phyloP scores from a whole-genome alignment of 306 rosid genomes.

The Pterocarpus macrocarpus region DNA sequence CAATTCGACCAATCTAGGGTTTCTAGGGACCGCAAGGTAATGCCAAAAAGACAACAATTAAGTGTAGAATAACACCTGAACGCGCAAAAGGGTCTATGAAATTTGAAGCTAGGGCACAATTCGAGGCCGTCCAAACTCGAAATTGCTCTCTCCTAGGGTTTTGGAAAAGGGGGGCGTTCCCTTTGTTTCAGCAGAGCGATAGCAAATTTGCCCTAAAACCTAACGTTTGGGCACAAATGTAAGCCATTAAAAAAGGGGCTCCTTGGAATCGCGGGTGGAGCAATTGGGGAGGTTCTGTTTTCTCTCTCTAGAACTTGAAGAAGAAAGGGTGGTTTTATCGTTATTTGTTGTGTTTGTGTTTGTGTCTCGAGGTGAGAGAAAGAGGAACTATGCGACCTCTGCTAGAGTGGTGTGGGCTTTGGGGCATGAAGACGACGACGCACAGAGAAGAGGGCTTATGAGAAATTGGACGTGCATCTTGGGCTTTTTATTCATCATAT shows the following conservation, averaged over 20 bases:
- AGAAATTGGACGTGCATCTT: slow-evolving; percentile 67
- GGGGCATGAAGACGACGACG: slow-evolving; percentile 79
- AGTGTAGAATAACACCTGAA: slow-evolving; percentile 69
- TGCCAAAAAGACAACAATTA: slow-evolving; percentile 52
- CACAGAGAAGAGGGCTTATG: slow-evolving; percentile 71
- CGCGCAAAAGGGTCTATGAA: slow-evolving; percentile 44
- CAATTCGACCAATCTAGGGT: slow-evolving; percentile 84
- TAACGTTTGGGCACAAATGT: slow-evolving; percentile 61
- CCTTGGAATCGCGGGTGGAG: slow-evolving; percentile 36
- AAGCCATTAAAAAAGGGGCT: slow-evolving; percentile 64
- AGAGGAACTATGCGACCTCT: slow-evolving; percentile 83
- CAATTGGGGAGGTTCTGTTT: slow-evolving; percentile 49
- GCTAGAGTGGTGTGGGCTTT: slow-evolving; percentile 87
- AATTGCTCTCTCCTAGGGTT: slow-evolving; percentile 90
- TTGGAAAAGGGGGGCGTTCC: slow-evolving; percentile 52
- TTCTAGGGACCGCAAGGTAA: slow-evolving; percentile 45
- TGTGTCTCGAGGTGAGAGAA: slow-evolving; percentile 54
- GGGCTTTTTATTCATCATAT: slow-evolving; percentile 68
- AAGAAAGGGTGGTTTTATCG: slow-evolving; percentile 32
- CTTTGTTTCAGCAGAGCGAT: slow-evolving; percentile 44
- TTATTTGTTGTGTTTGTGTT: slow-evolving; percentile 36
- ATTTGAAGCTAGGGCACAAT: slow-evolving; percentile 69
- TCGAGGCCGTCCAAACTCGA: slow-evolving; percentile 44
- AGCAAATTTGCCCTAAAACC: slow-evolving; percentile 64
- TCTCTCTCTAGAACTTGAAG: slow-evolving; percentile 50